phyloP scores from a whole-genome alignment of 768 basidiomycete species.

The Kwoniella bestiolae region DNA sequence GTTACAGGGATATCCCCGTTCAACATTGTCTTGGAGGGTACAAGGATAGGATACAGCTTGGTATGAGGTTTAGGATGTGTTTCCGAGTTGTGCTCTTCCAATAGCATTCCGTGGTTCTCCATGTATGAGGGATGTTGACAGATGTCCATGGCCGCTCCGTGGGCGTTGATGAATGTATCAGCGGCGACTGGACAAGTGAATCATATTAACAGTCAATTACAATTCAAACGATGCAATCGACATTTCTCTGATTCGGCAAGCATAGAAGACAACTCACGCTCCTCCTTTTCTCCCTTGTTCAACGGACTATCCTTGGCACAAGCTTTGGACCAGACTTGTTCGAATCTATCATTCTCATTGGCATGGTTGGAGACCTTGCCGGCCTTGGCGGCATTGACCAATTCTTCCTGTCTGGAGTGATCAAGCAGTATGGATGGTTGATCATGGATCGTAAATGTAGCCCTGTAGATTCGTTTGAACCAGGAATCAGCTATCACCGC shows the following conservation, averaged over 20 bases:
- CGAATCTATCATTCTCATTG: constrained; percentile 51
- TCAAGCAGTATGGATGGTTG: constrained; percentile 57
- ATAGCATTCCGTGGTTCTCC: constrained; percentile 57
- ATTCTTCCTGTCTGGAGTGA: constrained; percentile 49
- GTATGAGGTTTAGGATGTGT: constrained; percentile 57
- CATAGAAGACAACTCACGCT: constrained; percentile 49
- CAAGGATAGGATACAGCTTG: constrained; percentile 55
- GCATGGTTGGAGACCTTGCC: constrained; percentile 50
- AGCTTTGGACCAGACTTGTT: constrained; percentile 51
- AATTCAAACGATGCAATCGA: no score
- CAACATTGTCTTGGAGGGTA: constrained; percentile 54
- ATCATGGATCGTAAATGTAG: constrained; percentile 58
- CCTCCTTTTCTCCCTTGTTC: constrained; percentile 39
- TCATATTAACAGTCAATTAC: no score
- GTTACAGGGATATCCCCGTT: constrained; percentile 58
- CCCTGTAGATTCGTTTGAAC: constrained; percentile 31
- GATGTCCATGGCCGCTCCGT: constrained; percentile 55
- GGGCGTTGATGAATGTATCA: constrained; percentile 56
- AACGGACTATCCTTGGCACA: constrained; percentile 55
- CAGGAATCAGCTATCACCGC: constrained; percentile 15
- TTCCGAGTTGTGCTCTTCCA: constrained; percentile 48
- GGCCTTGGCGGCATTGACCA: constrained; percentile 47
- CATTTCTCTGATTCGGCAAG: no score
- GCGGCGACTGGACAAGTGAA: constrained; percentile 31
- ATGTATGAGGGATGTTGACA: constrained; percentile 57